Evolutionary conservation across 441 rosid species (phyloP).

Genomic region (Syzygium syzygioides): DNA sequence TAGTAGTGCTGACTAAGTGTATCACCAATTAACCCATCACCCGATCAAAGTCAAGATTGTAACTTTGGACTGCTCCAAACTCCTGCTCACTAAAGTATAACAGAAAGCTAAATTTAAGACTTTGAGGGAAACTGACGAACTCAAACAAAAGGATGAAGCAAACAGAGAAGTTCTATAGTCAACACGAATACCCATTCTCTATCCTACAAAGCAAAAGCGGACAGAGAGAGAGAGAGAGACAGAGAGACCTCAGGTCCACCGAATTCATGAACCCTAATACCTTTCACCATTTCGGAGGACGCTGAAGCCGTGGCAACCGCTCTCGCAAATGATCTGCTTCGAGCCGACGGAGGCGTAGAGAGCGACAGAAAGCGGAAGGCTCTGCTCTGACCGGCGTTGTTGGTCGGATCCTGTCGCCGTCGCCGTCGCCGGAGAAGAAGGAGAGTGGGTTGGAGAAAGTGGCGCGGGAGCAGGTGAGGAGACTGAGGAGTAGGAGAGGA

Average conservation of each 20-base stretch:
- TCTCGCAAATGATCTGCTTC: not conserved
- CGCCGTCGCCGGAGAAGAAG: not conserved
- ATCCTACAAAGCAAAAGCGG: not conserved
- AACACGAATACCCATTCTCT: not conserved
- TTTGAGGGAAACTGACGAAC: not conserved
- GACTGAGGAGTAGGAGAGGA: not conserved
- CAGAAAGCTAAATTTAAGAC: not conserved
- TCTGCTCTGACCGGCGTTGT: not conserved
- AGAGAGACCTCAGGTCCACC: conserved; percentile 78
- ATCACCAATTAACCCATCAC: not conserved
- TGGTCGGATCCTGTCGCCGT: not conserved
- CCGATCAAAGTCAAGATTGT: not conserved
- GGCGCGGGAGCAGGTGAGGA: not conserved
- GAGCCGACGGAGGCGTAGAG: not conserved
- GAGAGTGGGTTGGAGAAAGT: not conserved
- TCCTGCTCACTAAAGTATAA: not conserved
- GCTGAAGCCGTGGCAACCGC: not conserved
- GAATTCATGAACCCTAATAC: conserved; percentile 68
- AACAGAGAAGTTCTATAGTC: not conserved
- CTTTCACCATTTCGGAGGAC: conserved; percentile 63
- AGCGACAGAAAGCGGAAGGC: not conserved
- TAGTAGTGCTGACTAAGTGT: not conserved
- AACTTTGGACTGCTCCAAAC: not conserved
- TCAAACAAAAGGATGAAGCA: not conserved
- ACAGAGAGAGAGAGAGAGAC: not conserved